Evolutionary conservation across 495 filamentous ascomycete species (phyloP), one percentile per base, ranked within the genome.

Genomic region (Lasiosphaeria ovina): DNA sequence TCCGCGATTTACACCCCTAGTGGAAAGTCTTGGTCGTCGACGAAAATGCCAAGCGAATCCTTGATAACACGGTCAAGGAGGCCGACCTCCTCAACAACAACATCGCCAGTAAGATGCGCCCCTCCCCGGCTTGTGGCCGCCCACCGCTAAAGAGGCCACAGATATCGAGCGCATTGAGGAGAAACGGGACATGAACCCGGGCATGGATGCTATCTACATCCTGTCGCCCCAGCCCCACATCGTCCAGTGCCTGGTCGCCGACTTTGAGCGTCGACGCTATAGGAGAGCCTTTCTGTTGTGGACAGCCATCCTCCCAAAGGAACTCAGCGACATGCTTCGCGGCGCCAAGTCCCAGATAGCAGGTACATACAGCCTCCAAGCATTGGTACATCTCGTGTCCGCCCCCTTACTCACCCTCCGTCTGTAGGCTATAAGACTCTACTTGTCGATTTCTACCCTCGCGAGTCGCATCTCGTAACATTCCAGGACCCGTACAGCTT

Each of bases 21-120:
- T 98, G 94, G 94, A 97, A 96, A 82, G 88, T 97, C 65, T 76
- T 98, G 67, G 88, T 98, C 35, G 75, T 95, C 65, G 94, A 98
- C 76, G 86, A 88, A 62, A 77, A 74, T 24, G 90, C 89, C 71
- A 87, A 85, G 70, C 89, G 86, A 69, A 77, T 98, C 63, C 81
- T 98, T 63, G 87, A 94, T 72, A 91, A 89, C 81, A 89, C 90
- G 32, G 84, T 92, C 67, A 92, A 90, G 63, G 89, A 96, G 75
- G 92, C 97, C 81, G 90, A 96, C 71, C 93, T 98, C 57, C 87
- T 98, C 71, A 93, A 94, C 71, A 82, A 92, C 72, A 95, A 95
- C 70, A 89, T 98, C 70, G 92, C 93, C 57, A 95, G 93, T 98
- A 83, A 72, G 87, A 66, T 64, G 17, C 50, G 56, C 51, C 17